Conservation (phyloP, 768 basidiomycete genomes). For the Chalciporus chontae region DNA sequence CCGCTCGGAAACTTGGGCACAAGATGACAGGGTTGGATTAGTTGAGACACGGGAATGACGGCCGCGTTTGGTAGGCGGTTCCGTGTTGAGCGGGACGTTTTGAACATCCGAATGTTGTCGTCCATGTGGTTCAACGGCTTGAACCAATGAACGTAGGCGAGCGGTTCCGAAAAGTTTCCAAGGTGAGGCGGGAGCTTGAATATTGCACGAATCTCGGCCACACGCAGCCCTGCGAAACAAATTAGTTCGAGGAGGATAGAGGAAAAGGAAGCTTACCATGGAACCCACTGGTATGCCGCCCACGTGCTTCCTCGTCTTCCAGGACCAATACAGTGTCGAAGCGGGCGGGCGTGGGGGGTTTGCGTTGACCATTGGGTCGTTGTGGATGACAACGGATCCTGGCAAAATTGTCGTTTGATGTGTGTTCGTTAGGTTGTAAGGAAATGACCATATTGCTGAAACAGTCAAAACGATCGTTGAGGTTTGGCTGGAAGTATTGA, state of each 20-base stretch:
- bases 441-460: neutral
- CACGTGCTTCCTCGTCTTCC: neutral
- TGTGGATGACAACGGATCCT: neutral
- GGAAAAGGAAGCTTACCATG: neutral
- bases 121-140: neutral
- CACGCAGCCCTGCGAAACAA: neutral
- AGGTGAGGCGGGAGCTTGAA: neutral
- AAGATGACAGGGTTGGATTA: neutral
- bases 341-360: neutral
- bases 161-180: neutral
- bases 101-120: neutral
- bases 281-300: too few species aligned
- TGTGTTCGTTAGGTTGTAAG: neutral
- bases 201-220: neutral
- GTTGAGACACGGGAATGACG: neutral
- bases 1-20: neutral
- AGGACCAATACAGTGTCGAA: neutral
- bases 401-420: neutral
- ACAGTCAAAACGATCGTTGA: neutral
- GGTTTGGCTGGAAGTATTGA: neutral
- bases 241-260: neutral
- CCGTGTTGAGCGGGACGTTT: neutral
- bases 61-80: neutral
- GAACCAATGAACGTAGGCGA: slow-evolving; percentile 5
- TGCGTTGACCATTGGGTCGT: neutral